Base-by-base conservation (phyloP, 2,329 filamentous ascomycete genomes). In the Fonsecaea nubica region DNA sequence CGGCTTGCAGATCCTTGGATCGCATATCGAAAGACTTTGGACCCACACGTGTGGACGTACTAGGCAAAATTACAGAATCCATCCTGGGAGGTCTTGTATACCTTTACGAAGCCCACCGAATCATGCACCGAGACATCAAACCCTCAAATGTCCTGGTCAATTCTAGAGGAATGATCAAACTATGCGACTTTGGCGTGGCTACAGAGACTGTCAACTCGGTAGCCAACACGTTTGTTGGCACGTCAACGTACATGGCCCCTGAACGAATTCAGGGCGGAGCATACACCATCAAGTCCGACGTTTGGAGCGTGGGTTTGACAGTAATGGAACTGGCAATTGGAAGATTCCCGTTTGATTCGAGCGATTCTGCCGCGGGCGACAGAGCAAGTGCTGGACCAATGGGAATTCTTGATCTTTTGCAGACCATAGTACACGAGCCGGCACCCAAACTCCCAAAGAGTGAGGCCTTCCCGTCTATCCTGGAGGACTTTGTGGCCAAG, bases 91-190 rank as follows among this genome's bases (percentile, higher is more conserved):
- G 95, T 12, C 85, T 99, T 66, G 93, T 93, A 38, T 99, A 99
- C 76, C 90, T 99, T 57, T 99, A 98, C 81, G 90, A 90, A 72
- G 92, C 92, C 73, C 93, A 98, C 77, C 92, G 95, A 75, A 99
- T 99, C 77, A 98, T 99, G 93, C 95, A 99, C 78, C 89, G 95
- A 79, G 95, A 99, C 78, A 96, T 99, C 82, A 99, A 99, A 76
- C 95, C 95, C 0, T 98, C 95, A 53, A 99, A 99, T 77, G 93
- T 99, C 65, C 84, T 99, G 32, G 92, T 98, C 76, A 98, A 98
- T 83, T 97, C 93, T 18, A 88, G 90, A 63, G 95, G 95, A 12
- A 88, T 90, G 72, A 98, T 99, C 84, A 99, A 99, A 81, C 87
- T 99, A 5, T 98, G 94, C 80, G 95, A 99, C 79, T 99, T 99